A percentile compares a stretch with the other conserved stretches of the same genome.
These are phyloP conservation scores for Escovopsis sp. DNA, from an alignment of 2,329 filamentous ascomycete species.

Conservation along the genomic window DNA sequence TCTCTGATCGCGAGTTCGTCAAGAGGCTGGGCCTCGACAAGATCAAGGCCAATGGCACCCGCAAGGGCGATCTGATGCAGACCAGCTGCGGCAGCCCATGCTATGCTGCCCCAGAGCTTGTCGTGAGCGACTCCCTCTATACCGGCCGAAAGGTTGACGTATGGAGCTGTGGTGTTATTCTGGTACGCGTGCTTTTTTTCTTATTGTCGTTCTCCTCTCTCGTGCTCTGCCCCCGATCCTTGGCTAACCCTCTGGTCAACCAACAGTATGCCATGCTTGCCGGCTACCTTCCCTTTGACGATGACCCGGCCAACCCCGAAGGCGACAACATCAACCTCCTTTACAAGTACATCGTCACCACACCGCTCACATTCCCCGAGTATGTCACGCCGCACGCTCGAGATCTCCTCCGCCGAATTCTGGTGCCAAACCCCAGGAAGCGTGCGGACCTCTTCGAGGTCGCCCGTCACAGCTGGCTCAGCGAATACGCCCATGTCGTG, in stretches of 20 bases:
- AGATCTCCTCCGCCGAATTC: conserved; percentile 79
- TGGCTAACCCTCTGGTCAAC: conserved; percentile 4
- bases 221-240: neutral
- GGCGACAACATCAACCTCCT: conserved; percentile 98
- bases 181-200: conserved; percentile 45
- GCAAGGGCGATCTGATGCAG: conserved; percentile 93
- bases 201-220: neutral
- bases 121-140: conserved; percentile 94
- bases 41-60: conserved; percentile 55
- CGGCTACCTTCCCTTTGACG: conserved; percentile 93
- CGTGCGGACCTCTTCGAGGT: conserved; percentile 95
- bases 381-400: conserved; percentile 95
- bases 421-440: conserved; percentile 89
- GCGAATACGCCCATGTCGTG: conserved; percentile 91
- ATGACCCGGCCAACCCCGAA: conserved; percentile 94
- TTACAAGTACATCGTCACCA: conserved; percentile 98
- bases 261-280: conserved; percentile 95
- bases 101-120: conserved; percentile 91
- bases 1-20: conserved; percentile 78
- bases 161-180: conserved; percentile 96
- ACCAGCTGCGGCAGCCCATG: conserved; percentile 97
- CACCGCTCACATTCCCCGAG: conserved; percentile 92
- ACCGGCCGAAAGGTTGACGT: conserved; percentile 97
- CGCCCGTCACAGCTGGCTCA: conserved; percentile 93
- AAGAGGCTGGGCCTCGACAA: conserved; percentile 77